phyloP scores from a whole-genome alignment of 2,329 filamentous ascomycete genomes.

The Neophaeococcomyces mojaviensis region DNA sequence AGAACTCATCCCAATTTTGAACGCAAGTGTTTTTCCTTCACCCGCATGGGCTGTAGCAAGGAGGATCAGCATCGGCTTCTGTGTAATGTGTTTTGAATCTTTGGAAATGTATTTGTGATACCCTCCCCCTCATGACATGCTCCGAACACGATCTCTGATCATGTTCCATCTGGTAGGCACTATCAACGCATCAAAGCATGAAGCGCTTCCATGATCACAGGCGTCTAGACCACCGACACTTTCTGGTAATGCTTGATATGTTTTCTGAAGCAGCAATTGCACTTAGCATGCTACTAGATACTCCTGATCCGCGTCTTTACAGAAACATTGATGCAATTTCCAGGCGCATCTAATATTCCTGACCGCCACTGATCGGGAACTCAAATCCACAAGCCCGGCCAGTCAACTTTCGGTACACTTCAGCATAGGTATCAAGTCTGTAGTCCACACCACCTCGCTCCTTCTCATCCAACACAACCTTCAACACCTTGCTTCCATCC shows the following conservation, averaged over 20 bases:
- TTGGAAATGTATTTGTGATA: not conserved
- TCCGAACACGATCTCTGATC: conserved; percentile 4
- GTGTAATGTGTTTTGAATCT: too few relatives aligned
- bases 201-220: too few relatives aligned
- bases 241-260: conserved; percentile 5
- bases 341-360: conserved; percentile 64
- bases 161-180: not conserved
- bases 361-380: conserved; percentile 78
- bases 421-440: conserved; percentile 97
- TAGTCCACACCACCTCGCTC: conserved; percentile 99
- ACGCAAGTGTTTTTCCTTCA: too few relatives aligned
- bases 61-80: too few relatives aligned
- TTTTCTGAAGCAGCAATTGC: conserved; percentile 6
- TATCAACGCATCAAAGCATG: too few relatives aligned
- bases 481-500: conserved; percentile 96
- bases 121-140: conserved; percentile 3
- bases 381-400: conserved; percentile 96
- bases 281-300: conserved; percentile 3
- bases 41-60: too few relatives aligned
- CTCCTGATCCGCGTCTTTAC: too few relatives aligned
- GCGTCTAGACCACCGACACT: too few relatives aligned
- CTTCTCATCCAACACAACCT: conserved; percentile 99
- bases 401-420: conserved; percentile 97
- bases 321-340: too few relatives aligned
- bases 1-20: not conserved